Evolutionary conservation across 352 stramenopile species (phyloP).

Genomic region (Globisporangium nunn): DNA sequence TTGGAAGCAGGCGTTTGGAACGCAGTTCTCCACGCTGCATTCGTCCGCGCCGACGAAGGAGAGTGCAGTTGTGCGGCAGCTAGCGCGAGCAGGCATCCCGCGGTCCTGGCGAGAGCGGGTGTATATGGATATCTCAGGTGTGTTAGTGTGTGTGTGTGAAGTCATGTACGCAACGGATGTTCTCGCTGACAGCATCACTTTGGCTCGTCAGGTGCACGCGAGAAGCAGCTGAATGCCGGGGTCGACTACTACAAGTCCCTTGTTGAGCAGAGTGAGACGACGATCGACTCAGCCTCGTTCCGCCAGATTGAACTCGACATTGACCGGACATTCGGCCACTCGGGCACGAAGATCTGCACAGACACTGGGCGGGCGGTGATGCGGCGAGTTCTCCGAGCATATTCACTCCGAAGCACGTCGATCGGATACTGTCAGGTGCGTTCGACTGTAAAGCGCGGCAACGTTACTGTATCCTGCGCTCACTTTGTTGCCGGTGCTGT

Average conservation of each 20-base stretch:
- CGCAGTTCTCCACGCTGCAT: slow-evolving; percentile 27
- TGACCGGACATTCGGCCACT: slow-evolving; percentile 79
- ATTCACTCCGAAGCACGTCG: slow-evolving; percentile 68
- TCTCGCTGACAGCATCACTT: background rate
- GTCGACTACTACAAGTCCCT: slow-evolving; percentile 45
- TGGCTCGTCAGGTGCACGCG: slow-evolving; percentile 18
- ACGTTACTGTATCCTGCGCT: background rate
- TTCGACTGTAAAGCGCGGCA: background rate
- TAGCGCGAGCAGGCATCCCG: slow-evolving; percentile 48
- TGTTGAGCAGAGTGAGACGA: slow-evolving; percentile 27
- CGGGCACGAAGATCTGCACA: slow-evolving; percentile 52
- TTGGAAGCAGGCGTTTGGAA: slow-evolving; percentile 47
- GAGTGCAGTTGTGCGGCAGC: slow-evolving; percentile 21
- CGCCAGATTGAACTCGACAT: slow-evolving; percentile 85
- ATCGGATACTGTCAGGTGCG: slow-evolving; percentile 83
- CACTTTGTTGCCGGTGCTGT: background rate
- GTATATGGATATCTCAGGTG: slow-evolving; percentile 66
- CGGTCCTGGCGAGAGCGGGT: slow-evolving; percentile 54
- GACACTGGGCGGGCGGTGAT: slow-evolving; percentile 42
- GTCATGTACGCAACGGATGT: background rate
- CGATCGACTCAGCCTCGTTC: slow-evolving; percentile 49
- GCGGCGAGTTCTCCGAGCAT: slow-evolving; percentile 66
- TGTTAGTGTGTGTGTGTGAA: background rate
- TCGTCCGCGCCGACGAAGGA: slow-evolving; percentile 4
- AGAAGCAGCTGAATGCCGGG: slow-evolving; percentile 48